These are phyloP conservation scores for Sclerotiophoma versabilis DNA, from an alignment of 2,329 filamentous ascomycete genomes.

Conservation along the genomic window DNA sequence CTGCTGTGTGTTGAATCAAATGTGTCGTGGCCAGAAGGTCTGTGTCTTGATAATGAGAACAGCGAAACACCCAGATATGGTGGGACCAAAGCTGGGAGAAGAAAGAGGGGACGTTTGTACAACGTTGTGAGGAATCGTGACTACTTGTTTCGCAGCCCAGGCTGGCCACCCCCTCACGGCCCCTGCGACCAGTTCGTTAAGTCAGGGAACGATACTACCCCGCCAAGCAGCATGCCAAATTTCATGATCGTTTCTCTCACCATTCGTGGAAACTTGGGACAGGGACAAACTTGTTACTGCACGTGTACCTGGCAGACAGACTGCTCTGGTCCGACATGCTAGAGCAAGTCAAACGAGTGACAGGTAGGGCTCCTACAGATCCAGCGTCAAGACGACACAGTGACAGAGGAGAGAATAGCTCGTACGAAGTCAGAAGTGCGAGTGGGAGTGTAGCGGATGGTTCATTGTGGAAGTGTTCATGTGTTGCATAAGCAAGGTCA, in stretches of 20 bases:
- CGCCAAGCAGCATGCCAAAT: slow-evolving; percentile 32
- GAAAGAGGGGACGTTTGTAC: slow-evolving; percentile 24
- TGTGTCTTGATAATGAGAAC: slow-evolving; percentile 4
- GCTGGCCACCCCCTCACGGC: slow-evolving; percentile 20
- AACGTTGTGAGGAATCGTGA: slow-evolving; percentile 25
- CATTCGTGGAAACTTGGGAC: neutral
- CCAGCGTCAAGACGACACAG: slow-evolving; percentile 23
- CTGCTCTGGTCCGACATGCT: slow-evolving; percentile 14
- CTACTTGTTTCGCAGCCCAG: slow-evolving; percentile 38
- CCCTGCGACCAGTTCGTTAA: slow-evolving; percentile 25
- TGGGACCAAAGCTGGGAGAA: slow-evolving; percentile 15
- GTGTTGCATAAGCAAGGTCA: slow-evolving; percentile 27
- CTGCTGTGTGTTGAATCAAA: slow-evolving; percentile 23
- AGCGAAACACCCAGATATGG: neutral
- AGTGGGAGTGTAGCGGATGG: slow-evolving; percentile 5
- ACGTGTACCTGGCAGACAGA: slow-evolving; percentile 16
- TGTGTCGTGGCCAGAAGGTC: neutral
- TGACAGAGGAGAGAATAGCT: slow-evolving; percentile 8
- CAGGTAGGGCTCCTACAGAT: slow-evolving; percentile 19
- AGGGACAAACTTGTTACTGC: slow-evolving; percentile 1
- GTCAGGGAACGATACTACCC: slow-evolving; percentile 29
- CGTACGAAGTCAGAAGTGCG: slow-evolving; percentile 3
- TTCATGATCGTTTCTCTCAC: slow-evolving; percentile 18
- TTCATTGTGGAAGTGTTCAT: slow-evolving; percentile 18
- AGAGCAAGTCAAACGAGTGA: slow-evolving; percentile 15